Percentiles rank a stretch among this genome's conserved stretches.
phyloP scores from a whole-genome alignment of 768 basidiomycete genomes.

The Lactarius psammicola region DNA sequence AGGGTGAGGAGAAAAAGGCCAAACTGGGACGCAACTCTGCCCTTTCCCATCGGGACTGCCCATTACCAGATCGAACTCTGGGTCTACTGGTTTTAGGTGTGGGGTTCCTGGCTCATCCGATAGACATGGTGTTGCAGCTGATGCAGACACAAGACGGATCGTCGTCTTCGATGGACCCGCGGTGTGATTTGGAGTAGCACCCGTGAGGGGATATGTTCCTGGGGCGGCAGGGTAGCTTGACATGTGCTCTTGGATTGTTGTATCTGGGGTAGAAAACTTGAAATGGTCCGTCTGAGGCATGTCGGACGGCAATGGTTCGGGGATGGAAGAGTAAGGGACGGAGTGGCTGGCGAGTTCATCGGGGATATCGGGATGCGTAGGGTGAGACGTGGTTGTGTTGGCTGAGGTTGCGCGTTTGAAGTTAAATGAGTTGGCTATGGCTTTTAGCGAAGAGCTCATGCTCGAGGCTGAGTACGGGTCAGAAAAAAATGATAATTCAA shows the following conservation, averaged over 20 bases:
- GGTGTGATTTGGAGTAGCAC: constrained; percentile 62
- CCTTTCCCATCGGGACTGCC: constrained; percentile 46
- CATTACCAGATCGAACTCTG: constrained; percentile 65
- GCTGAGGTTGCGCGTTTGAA: constrained; percentile 53
- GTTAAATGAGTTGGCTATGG: constrained; percentile 72
- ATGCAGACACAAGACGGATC: constrained; percentile 44
- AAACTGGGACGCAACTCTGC: constrained; percentile 34
- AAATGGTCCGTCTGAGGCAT: constrained; percentile 51
- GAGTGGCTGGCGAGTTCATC: constrained; percentile 26
- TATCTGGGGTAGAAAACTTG: constrained; percentile 43
- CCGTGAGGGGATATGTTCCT: constrained; percentile 58
- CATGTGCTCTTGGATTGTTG: constrained; percentile 43
- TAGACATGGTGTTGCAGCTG: constrained; percentile 11
- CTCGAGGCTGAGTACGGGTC: constrained; percentile 45
- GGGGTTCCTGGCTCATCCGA: constrained; percentile 47
- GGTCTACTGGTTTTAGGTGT: constrained; percentile 61
- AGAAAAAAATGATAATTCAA: not conserved
- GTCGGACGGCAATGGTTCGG: constrained; percentile 19
- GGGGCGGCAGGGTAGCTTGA: constrained; percentile 59
- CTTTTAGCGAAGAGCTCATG: constrained; percentile 70
- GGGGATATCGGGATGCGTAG: constrained; percentile 36
- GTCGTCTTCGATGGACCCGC: constrained; percentile 38
- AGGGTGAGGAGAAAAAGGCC: constrained; percentile 43
- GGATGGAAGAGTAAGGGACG: constrained; percentile 27
- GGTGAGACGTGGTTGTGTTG: constrained; percentile 36